These are phyloP conservation scores for Nicotiana otophora DNA, from an alignment of 257 asterid genomes.

Conservation along the genomic window DNA sequence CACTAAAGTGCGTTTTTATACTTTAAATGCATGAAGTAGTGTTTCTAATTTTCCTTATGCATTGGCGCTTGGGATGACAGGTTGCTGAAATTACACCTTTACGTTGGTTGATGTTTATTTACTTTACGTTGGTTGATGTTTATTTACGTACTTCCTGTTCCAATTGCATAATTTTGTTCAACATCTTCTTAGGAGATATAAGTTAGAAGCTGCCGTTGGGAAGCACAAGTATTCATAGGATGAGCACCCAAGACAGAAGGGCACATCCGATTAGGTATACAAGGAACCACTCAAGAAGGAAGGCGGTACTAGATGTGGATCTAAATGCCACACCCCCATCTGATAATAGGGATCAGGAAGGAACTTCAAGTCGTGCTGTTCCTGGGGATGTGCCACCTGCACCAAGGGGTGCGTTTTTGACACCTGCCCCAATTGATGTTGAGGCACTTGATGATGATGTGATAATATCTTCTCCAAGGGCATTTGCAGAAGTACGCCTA, in stretches of 20 bases:
- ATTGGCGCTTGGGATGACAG: background rate
- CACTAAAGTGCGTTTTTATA: background rate
- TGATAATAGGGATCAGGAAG: constrained; percentile 27
- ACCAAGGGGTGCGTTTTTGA: constrained; percentile 3
- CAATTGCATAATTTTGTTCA: background rate
- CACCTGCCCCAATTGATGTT: constrained; percentile 33
- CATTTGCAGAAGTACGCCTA: constrained; percentile 32
- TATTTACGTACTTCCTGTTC: background rate
- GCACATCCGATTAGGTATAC: constrained; percentile 13
- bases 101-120: background rate
- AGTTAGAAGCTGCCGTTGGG: background rate
- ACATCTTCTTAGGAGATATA: background rate
- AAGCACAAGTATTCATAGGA: background rate
- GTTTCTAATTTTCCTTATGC: background rate
- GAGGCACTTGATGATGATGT: constrained; percentile 47
- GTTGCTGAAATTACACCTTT: background rate
- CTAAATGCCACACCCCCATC: constrained; percentile 27
- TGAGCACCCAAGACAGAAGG: constrained; percentile 29
- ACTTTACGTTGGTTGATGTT: background rate
- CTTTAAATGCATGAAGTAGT: background rate
- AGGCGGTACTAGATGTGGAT: constrained; percentile 25
- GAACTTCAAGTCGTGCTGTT: constrained; percentile 22
- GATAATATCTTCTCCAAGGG: constrained; percentile 33
- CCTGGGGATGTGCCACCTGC: constrained; percentile 9
- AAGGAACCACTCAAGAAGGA: constrained; percentile 24